These are phyloP conservation scores for Pythium utonaiense DNA, from an alignment of 352 stramenopile genomes.

Conservation along the genomic window DNA sequence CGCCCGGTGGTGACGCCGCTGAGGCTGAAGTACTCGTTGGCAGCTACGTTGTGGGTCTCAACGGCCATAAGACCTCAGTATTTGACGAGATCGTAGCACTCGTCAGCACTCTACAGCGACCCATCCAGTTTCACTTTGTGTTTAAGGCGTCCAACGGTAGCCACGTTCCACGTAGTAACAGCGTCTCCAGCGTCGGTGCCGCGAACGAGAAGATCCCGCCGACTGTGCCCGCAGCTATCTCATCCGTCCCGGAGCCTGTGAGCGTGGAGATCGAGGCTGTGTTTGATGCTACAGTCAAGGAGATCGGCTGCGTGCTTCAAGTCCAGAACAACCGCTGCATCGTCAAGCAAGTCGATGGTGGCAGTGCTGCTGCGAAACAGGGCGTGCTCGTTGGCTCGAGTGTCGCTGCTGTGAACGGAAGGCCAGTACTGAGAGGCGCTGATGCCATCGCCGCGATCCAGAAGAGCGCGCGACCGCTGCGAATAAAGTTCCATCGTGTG, in stretches of 20 bases:
- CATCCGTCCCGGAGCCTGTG: constrained; percentile 55
- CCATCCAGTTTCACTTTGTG: constrained; percentile 67
- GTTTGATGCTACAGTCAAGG: constrained; percentile 41
- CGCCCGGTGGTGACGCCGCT: constrained; percentile 52
- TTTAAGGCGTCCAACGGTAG: constrained; percentile 26
- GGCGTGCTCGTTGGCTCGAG: constrained; percentile 67
- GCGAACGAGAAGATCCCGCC: neutral
- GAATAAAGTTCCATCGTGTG: constrained; percentile 70
- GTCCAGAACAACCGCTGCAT: constrained; percentile 50
- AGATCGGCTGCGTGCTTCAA: constrained; percentile 57
- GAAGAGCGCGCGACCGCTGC: constrained; percentile 49
- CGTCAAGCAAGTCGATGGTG: constrained; percentile 54
- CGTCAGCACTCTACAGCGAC: constrained; percentile 44
- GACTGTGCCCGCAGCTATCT: constrained; percentile 27
- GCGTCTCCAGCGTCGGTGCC: neutral
- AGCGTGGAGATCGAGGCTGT: constrained; percentile 53
- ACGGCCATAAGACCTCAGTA: constrained; percentile 46
- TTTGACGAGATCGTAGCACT: constrained; percentile 75
- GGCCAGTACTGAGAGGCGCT: constrained; percentile 37
- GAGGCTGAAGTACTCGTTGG: constrained; percentile 58
- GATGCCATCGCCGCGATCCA: constrained; percentile 53
- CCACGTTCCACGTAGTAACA: neutral
- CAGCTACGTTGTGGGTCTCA: constrained; percentile 71
- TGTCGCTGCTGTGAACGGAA: constrained; percentile 65
- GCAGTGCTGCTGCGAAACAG: constrained; percentile 44